Evolutionary conservation across 768 basidiomycete species (phyloP).

Genomic region (Leucogyrophana mollusca): DNA sequence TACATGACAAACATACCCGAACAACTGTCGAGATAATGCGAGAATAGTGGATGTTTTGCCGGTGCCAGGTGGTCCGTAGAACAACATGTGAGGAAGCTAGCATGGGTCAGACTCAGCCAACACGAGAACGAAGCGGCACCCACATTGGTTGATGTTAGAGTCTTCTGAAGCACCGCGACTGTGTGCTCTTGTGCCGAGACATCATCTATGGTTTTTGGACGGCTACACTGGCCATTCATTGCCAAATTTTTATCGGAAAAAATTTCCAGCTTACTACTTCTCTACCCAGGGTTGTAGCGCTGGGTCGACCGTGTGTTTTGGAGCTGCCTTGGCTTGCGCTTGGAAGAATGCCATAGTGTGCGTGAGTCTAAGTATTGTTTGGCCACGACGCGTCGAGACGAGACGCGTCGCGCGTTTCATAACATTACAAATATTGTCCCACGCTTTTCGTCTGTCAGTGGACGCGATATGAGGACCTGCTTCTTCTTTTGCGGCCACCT

Average conservation of each 20-base stretch:
- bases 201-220: constrained; percentile 97
- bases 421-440: constrained; percentile 28
- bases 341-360: constrained; percentile 69
- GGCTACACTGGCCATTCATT: constrained; percentile 44
- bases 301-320: constrained; percentile 51
- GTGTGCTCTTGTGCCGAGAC: constrained; percentile 98
- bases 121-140: not conserved
- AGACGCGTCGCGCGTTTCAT: constrained; percentile 36
- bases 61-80: constrained; percentile 98
- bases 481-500: constrained; percentile 1
- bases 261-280: constrained; percentile 77
- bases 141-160: constrained; percentile 91
- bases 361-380: not conserved
- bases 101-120: constrained; percentile 10
- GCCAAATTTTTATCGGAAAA: not conserved
- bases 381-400: constrained; percentile 39
- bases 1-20: constrained; percentile 61
- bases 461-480: constrained; percentile 22
- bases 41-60: constrained; percentile 99
- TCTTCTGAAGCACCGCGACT: constrained; percentile 86
- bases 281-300: constrained; percentile 94
- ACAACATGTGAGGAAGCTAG: constrained; percentile 99
- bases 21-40: constrained; percentile 89
- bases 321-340: constrained; percentile 36
- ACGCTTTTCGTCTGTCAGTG: constrained; percentile 14